These are phyloP conservation scores for Neurospora intermedia DNA, from an alignment of 495 filamentous ascomycete species.

Conservation along the genomic window DNA sequence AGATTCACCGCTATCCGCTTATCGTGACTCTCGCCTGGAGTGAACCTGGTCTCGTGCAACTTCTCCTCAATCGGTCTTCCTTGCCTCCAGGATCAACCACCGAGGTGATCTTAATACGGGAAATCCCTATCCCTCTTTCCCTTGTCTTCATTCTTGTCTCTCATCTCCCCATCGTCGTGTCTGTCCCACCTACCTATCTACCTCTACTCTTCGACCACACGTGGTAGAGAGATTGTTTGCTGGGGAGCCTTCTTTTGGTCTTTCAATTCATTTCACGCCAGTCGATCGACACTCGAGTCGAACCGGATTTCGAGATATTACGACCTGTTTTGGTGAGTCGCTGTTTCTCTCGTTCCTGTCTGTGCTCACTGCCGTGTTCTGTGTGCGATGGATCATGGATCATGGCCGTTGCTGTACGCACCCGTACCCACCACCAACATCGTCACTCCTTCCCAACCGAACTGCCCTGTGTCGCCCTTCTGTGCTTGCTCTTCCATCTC, in stretches of 20 bases:
- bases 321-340: slow-evolving; percentile 7
- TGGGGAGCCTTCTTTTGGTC: neutral
- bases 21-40: neutral
- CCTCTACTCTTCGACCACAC: neutral
- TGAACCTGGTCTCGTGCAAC: neutral
- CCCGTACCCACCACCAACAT: slow-evolving; percentile 2
- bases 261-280: neutral
- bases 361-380: neutral
- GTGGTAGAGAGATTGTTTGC: neutral
- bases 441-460: slow-evolving; percentile 5
- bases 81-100: neutral
- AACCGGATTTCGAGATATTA: neutral
- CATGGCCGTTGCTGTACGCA: neutral
- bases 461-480: neutral
- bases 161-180: neutral
- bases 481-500: neutral
- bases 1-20: neutral
- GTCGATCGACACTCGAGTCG: neutral
- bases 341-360: neutral
- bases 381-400: neutral
- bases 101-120: neutral
- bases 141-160: neutral
- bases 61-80: neutral
- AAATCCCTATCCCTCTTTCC: neutral
- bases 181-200: neutral